Base-by-base conservation (phyloP, 1,139 yeast species). In the Kurtzmaniella quercitrusa region DNA sequence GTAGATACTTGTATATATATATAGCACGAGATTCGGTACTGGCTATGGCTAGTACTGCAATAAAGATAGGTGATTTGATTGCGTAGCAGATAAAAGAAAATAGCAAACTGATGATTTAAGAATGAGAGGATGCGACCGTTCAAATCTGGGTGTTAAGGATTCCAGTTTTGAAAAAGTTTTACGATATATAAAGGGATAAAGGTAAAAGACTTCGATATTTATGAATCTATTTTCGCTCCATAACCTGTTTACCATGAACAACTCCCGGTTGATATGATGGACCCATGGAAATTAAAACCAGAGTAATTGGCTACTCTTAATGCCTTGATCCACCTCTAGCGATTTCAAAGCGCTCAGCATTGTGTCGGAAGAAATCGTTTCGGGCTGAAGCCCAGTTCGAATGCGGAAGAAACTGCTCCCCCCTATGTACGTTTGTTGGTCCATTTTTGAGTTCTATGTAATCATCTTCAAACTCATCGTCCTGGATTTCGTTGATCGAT, bases 231-330 rank as follows among this genome's bases (percentile, higher is more conserved):
- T n/a, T n/a, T n/a, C n/a, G 76, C 5, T 60, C 56, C 55, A 88
- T 58, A 40, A 89, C 62, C 6, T 63, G 68, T 44, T 67, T 70
- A 0, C 82, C 82, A 52, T 78, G 82, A 3, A 63, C 58, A 16
- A 81, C 69, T 14, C 84, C 82, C 1, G 79, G 75, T 46, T 72
- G 76, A 58, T 88, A 88, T 42, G 83, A 82, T 3, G 93, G 82
- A 0, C 96, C 96, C 74, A 87, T 78, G 2, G 95, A 78, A 19
- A 88, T 66, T 8, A 85, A 65, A 5, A 87, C 68, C 0, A 95
- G 82, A n/a, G n/a, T n/a, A n/a, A n/a, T n/a, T n/a, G n/a, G n/a
- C n/a, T n/a, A n/a, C n/a, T n/a, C n/a, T n/a, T n/a, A n/a, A n/a
- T n/a, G n/a, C n/a, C n/a, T n/a, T n/a, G n/a, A n/a, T 9, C 30